These are phyloP conservation scores for Aspergillus ostianus DNA, from an alignment of 495 filamentous ascomycete genomes.

Conservation along the genomic window DNA sequence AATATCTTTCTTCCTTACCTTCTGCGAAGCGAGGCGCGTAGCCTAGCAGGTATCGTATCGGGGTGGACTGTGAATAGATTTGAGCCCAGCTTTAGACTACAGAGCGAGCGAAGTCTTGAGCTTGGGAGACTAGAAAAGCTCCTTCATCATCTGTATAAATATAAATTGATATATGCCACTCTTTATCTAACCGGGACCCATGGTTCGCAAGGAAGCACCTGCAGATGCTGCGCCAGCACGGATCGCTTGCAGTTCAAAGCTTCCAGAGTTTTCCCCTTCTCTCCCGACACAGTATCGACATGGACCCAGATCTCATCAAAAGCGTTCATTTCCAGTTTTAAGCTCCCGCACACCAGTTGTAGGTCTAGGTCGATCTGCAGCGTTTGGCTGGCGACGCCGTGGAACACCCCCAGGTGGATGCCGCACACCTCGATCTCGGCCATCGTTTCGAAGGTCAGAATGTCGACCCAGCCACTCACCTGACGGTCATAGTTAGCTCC, in stretches of 20 bases:
- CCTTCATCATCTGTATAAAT: too few relatives aligned
- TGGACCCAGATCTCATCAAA: background rate
- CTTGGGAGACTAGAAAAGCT: too few relatives aligned
- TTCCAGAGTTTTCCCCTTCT: background rate
- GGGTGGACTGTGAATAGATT: too few relatives aligned
- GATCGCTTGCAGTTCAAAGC: background rate
- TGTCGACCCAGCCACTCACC: slow-evolving; percentile 2
- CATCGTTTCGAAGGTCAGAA: background rate
- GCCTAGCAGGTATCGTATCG: too few relatives aligned
- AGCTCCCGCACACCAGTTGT: background rate
- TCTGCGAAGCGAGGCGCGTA: too few relatives aligned
- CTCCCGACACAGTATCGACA: background rate
- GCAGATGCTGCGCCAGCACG: background rate
- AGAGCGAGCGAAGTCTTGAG: too few relatives aligned
- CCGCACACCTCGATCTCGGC: background rate
- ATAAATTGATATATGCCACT: background rate
- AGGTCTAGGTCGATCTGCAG: background rate
- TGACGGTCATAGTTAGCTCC: background rate
- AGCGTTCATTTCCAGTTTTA: background rate
- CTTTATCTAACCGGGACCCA: background rate
- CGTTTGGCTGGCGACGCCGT: background rate
- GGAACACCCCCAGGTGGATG: slow-evolving; percentile 2
- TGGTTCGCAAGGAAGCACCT: background rate
- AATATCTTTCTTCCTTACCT: too few relatives aligned
- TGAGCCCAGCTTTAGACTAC: too few relatives aligned